phyloP scores from a whole-genome alignment of 148 eudicot genomes.

The Cornus florida region DNA sequence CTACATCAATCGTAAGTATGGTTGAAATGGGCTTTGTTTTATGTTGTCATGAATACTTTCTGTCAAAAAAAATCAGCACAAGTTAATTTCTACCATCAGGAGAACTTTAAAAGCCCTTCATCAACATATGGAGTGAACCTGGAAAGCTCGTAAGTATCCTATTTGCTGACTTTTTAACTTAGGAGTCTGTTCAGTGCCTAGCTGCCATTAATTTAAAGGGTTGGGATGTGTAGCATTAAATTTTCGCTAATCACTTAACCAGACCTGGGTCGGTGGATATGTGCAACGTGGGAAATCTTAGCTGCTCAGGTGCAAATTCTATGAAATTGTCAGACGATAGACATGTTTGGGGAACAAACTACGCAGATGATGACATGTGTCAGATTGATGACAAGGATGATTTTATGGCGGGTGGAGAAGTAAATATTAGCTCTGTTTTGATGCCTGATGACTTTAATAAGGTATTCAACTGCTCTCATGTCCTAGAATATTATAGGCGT shows the following conservation, averaged over 20 bases:
- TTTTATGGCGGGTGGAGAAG: constrained; percentile 19
- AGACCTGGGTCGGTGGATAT: constrained; percentile 33
- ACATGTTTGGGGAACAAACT: constrained; percentile 21
- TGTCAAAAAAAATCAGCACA: background rate
- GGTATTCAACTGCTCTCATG: constrained; percentile 13
- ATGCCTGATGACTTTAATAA: constrained; percentile 22
- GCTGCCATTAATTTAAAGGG: background rate
- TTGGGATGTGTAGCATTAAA: constrained; percentile 18
- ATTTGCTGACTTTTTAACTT: background rate
- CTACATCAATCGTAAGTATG: constrained; percentile 30
- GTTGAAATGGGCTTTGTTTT: background rate
- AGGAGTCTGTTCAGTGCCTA: background rate
- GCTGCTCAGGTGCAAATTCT: constrained; percentile 21
- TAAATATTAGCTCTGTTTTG: constrained; percentile 11
- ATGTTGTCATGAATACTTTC: background rate
- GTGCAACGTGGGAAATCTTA: constrained; percentile 24
- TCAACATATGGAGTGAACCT: constrained; percentile 15
- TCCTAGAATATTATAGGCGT: background rate
- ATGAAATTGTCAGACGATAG: constrained; percentile 18
- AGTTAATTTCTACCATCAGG: constrained; percentile 20
- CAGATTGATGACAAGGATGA: constrained; percentile 44
- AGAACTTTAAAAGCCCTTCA: constrained; percentile 12
- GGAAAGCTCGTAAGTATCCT: constrained; percentile 34
- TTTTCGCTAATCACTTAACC: constrained; percentile 15
- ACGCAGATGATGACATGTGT: constrained; percentile 44